A percentile compares a stretch with the other conserved stretches of the same genome.
Evolutionary conservation across 2,329 filamentous ascomycete species (phyloP).

Genomic region (Fusarium praegraminearum): DNA sequence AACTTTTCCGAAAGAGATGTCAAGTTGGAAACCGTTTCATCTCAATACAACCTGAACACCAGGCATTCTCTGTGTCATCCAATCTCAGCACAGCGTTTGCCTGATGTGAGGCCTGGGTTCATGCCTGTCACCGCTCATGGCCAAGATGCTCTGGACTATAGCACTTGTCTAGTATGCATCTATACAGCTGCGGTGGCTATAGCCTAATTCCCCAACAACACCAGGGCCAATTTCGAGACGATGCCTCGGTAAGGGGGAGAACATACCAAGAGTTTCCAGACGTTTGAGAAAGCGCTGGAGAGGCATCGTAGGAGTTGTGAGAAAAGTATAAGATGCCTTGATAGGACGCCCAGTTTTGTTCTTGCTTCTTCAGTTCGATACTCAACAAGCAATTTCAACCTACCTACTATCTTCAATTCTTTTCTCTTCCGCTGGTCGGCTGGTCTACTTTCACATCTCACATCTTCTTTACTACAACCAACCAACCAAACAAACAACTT

Average conservation of each 20-base stretch:
- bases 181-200: neutral
- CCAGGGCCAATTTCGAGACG: conserved; percentile 1
- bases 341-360: neutral
- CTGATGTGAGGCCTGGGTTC: neutral
- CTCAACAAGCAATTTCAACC: conserved; percentile 10
- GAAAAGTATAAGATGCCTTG: conserved; percentile 14
- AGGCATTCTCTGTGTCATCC: neutral
- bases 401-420: conserved; percentile 18
- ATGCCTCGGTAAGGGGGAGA: conserved; percentile 5
- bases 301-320: neutral
- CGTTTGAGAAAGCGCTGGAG: neutral
- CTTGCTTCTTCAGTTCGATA: conserved; percentile 15
- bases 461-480: conserved; percentile 10
- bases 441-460: conserved; percentile 12
- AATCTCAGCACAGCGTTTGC: neutral
- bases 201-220: neutral
- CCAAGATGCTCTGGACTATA: conserved; percentile 3
- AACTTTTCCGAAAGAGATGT: neutral
- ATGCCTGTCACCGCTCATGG: neutral
- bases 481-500: neutral
- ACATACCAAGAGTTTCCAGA: neutral
- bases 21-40: neutral
- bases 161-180: neutral
- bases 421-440: conserved; percentile 25
- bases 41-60: neutral